Percentiles rank a stretch among this genome's conserved stretches.
phyloP scores from a whole-genome alignment of 1,284 basidiomycete genomes.

The Naganishia cerealis region DNA sequence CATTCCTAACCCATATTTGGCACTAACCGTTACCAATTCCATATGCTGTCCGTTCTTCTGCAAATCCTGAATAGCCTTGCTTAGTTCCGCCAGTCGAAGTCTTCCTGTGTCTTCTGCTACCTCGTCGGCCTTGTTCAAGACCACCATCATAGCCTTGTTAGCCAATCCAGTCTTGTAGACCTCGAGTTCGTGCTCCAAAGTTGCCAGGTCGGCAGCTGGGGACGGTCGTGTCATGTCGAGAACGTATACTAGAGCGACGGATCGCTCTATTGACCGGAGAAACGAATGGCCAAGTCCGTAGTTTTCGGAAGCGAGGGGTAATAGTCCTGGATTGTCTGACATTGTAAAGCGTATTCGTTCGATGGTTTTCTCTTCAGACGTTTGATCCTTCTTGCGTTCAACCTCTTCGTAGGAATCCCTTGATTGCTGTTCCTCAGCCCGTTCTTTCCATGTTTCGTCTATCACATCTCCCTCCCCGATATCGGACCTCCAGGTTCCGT shows the following conservation, averaged over 20 bases:
- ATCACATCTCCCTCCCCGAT: conserved; percentile 61
- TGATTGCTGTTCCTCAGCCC: conserved; percentile 56
- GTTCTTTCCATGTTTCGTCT: conserved; percentile 70
- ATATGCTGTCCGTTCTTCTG: conserved; percentile 46
- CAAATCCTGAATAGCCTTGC: conserved; percentile 33
- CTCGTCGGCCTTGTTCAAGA: conserved; percentile 93
- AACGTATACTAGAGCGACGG: conserved; percentile 84
- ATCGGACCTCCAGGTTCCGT: conserved; percentile 72
- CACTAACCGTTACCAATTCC: conserved; percentile 72
- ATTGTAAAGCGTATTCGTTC: conserved; percentile 86
- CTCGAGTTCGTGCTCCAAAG: conserved; percentile 78
- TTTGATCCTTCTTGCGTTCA: neutral
- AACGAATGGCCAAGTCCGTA: conserved; percentile 93
- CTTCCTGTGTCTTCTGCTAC: conserved; percentile 56
- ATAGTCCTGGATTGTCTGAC: conserved; percentile 95
- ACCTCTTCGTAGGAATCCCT: conserved; percentile 7
- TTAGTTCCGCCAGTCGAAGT: conserved; percentile 54
- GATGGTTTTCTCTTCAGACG: conserved; percentile 16
- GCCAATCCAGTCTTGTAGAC: conserved; percentile 79
- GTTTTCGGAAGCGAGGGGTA: conserved; percentile 78
- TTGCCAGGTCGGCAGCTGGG: conserved; percentile 73
- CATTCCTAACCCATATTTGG: conserved; percentile 77
- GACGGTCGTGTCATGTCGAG: conserved; percentile 74
- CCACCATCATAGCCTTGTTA: conserved; percentile 70
- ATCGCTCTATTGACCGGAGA: conserved; percentile 88